Conservation (phyloP, 208 protist genomes). For the Leishmania amazonensis region DNA sequence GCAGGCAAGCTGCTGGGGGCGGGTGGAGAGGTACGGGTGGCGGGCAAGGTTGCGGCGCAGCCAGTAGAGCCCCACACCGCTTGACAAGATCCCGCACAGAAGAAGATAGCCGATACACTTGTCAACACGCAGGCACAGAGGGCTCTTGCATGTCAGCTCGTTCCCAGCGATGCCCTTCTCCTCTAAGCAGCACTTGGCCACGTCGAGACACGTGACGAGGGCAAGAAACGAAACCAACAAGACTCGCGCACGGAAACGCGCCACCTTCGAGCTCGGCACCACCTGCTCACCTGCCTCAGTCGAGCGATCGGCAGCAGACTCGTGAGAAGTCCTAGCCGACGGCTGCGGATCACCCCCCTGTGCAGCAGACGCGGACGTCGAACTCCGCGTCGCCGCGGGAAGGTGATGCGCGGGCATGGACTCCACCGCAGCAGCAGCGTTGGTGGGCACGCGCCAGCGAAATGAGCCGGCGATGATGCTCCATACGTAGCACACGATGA, state of each 20-base stretch:
- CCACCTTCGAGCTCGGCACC: slow-evolving; percentile 22
- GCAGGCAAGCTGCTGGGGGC: slow-evolving; percentile 79
- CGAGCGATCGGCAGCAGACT: neutral
- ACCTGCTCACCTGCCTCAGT: neutral
- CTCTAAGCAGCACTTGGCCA: slow-evolving; percentile 33
- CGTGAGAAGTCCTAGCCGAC: neutral
- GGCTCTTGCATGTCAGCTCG: slow-evolving; percentile 32
- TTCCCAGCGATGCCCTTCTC: slow-evolving; percentile 36
- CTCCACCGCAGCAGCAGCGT: neutral
- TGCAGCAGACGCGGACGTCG: neutral
- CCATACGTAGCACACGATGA: slow-evolving; percentile 68
- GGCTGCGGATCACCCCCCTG: neutral
- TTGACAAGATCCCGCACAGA: slow-evolving; percentile 50
- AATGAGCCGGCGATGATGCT: slow-evolving; percentile 55
- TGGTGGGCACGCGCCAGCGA: slow-evolving; percentile 16
- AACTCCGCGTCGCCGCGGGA: neutral
- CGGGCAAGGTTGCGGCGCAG: slow-evolving; percentile 56
- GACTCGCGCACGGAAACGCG: slow-evolving; percentile 44
- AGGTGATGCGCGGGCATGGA: neutral
- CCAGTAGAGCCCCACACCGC: slow-evolving; percentile 54
- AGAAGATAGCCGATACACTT: slow-evolving; percentile 43
- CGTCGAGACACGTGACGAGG: slow-evolving; percentile 37
- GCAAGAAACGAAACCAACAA: slow-evolving; percentile 32
- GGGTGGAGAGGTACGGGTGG: slow-evolving; percentile 71
- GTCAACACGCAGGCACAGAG: slow-evolving; percentile 35